Base-by-base conservation (phyloP, 2,329 filamentous ascomycete species). In the Elsinoe ampelina region DNA sequence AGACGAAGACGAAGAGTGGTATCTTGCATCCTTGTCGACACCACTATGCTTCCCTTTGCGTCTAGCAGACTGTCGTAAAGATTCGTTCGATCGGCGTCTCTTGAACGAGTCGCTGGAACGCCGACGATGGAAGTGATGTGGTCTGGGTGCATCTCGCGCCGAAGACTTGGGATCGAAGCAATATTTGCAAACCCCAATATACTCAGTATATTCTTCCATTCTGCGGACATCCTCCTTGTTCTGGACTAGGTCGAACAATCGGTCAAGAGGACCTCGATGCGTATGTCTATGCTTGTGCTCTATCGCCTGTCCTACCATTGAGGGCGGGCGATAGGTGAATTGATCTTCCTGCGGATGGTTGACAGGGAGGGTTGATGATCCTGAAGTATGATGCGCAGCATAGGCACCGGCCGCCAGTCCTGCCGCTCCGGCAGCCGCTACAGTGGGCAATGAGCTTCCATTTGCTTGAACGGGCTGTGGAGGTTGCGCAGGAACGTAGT, bases 171-270 rank as follows among this genome's bases (percentile, higher is more conserved):
- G 81, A 59, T 84, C 81, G 63, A 85, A 85, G 66, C 82, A 85
- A 62, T 82, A 73, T 60, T 77, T 81, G 70, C 82, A 85, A 2
- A 85, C 78, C 19, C 82, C 82, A 62, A 84, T 84, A 58, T 80
- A 78, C 67, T 85, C 81, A 1, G 82, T 84, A 63, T 85, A 85
- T 64, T 84, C 81, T 67, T 85, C 82, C 71, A 83, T 85, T 65
- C 79, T 78, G 15, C 76, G 77, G 0, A 85, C 80, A n/a, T 81
- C 82, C 60, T 85, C 81, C 1, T 81, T 76, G 60, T 80, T 82
- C 64, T 76, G 81, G 79, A 78, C 84, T 73, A 77, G 85, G 63
- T 80, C 79, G 38, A 81, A 73, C 30, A 83, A 73, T 51, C 73
- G 77, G 36, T 72, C 73, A 1, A 85, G 71, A 0, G 82, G 78